phyloP scores from a whole-genome alignment of 2,329 filamentous ascomycete species.

The Nemania sp. region DNA sequence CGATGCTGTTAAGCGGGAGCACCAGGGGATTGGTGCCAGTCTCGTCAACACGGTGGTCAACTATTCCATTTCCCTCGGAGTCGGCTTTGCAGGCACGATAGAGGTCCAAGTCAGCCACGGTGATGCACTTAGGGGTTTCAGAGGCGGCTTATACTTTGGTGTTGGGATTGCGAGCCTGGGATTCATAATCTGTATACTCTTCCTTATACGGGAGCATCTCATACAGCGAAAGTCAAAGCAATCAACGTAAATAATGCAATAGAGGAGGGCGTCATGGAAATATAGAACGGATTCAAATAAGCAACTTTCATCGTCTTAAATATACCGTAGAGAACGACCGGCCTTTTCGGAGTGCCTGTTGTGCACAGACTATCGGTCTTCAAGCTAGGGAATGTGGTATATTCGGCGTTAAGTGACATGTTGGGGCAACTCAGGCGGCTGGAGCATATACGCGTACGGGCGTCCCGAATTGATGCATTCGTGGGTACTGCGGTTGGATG shows the following conservation, averaged over 20 bases:
- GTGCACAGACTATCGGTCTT: too few species aligned
- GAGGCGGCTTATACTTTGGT: slow-evolving; percentile 35
- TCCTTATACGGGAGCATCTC: slow-evolving; percentile 24
- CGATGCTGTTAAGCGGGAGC: slow-evolving; percentile 42
- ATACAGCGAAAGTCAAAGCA: slow-evolving; percentile 8
- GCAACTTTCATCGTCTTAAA: too few species aligned
- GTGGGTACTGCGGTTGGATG: too few species aligned
- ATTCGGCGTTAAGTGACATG: too few species aligned
- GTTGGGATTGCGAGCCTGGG: slow-evolving; percentile 31
- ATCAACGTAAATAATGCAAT: not conserved
- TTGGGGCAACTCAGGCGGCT: too few species aligned
- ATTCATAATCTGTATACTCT: slow-evolving; percentile 29
- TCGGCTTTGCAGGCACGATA: slow-evolving; percentile 57
- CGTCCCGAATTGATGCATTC: too few species aligned
- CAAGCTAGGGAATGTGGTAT: too few species aligned
- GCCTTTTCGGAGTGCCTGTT: too few species aligned
- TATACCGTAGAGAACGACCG: too few species aligned
- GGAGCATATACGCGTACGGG: too few species aligned
- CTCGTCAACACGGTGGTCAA: slow-evolving; percentile 61
- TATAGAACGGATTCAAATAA: not conserved
- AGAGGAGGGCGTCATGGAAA: not conserved
- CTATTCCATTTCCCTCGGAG: slow-evolving; percentile 57
- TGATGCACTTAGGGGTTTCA: slow-evolving; percentile 32
- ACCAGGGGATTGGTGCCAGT: slow-evolving; percentile 42
- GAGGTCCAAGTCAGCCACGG: slow-evolving; percentile 34